Conservation (phyloP, 2,329 filamentous ascomycete genomes). For the Scedosporium apiospermum region DNA sequence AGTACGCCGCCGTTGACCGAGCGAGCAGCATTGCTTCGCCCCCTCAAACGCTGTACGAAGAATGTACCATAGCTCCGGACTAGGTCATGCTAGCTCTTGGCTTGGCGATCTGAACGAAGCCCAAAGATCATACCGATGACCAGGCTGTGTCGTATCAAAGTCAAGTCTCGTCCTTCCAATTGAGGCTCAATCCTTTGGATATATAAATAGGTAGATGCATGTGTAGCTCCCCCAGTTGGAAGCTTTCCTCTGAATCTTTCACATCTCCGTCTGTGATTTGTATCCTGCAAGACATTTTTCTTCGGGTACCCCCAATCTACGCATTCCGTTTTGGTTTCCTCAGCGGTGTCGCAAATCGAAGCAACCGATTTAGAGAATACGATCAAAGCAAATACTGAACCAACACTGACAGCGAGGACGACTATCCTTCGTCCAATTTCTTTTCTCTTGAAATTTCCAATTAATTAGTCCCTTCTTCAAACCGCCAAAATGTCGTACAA, state of each 20-base stretch:
- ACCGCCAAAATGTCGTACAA: constrained; percentile 46
- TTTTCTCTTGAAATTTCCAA: background rate
- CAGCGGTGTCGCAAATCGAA: too few species aligned
- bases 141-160: background rate
- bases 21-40: too few species aligned
- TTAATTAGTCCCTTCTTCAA: background rate
- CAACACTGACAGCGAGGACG: too few species aligned
- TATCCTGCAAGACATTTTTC: background rate
- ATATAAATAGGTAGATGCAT: background rate
- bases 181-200: background rate
- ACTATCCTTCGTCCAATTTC: background rate
- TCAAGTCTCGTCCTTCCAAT: too few species aligned
- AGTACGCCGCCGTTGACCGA: too few species aligned
- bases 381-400: too few species aligned
- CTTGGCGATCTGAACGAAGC: too few species aligned
- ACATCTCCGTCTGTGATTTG: background rate
- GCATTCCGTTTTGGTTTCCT: background rate
- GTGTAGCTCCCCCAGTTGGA: background rate
- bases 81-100: too few species aligned
- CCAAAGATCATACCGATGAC: too few species aligned
- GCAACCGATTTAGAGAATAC: too few species aligned
- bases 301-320: background rate
- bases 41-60: too few species aligned
- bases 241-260: background rate
- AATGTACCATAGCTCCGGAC: too few species aligned